A percentile compares a stretch with the other conserved stretches of the same genome.
Evolutionary conservation across 192 early-diverging fungal species (phyloP).

Genomic region (Coemansia sp.): DNA sequence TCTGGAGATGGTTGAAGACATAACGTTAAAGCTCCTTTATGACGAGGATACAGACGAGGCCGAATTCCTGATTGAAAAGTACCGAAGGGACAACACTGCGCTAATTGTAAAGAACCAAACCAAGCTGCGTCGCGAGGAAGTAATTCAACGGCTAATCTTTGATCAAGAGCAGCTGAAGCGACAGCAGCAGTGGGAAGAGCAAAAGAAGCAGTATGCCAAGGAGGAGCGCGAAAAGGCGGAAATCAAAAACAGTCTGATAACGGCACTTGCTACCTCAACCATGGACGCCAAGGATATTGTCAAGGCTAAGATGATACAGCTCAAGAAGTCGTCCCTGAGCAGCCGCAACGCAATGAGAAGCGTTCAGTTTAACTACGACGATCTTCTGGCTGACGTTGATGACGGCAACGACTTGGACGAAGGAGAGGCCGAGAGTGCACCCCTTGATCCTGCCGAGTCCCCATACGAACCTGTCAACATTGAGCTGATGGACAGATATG

Average conservation of each 20-base stretch:
- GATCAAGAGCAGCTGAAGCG: conserved; percentile 53
- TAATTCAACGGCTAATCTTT: conserved; percentile 45
- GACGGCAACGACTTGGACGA: conserved; percentile 22
- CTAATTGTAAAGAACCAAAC: conserved; percentile 63
- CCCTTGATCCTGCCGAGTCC: conserved; percentile 41
- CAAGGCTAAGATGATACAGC: conserved; percentile 31
- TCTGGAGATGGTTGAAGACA: conserved; percentile 84
- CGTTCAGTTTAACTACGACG: conserved; percentile 25
- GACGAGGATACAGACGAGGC: conserved; percentile 82
- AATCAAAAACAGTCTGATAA: conserved; percentile 66
- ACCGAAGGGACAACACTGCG: conserved; percentile 73
- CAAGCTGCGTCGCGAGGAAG: conserved; percentile 56
- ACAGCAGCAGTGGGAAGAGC: conserved; percentile 62
- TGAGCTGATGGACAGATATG: conserved; percentile 25
- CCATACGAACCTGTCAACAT: conserved; percentile 38
- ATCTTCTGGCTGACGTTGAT: conserved; percentile 18
- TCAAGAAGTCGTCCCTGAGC: conserved; percentile 43
- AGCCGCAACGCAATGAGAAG: conserved; percentile 19
- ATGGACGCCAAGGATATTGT: conserved; percentile 49
- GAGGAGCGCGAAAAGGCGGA: conserved; percentile 62
- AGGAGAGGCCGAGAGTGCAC: conserved; percentile 15
- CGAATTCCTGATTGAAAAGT: conserved; percentile 69
- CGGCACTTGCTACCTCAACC: conserved; percentile 58
- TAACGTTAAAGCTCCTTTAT: conserved; percentile 73
- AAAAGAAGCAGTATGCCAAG: conserved; percentile 64